A percentile compares a stretch with the other conserved stretches of the same genome.
Evolutionary conservation across 805 yeast species (phyloP).

Genomic region (Cephaloascus fragrans): DNA sequence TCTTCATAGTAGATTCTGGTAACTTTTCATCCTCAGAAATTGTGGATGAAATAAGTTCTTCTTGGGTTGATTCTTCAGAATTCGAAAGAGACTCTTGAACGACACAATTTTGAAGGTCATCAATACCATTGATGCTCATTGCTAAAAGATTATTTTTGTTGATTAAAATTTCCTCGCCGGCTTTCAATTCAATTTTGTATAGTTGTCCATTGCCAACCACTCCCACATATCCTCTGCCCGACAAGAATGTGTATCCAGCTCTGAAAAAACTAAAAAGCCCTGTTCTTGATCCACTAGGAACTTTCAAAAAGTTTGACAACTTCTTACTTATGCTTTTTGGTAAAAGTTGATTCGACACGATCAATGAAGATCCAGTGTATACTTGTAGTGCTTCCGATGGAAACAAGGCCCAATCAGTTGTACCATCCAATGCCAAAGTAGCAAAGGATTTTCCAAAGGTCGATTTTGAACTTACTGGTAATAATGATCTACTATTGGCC

Average conservation of each 20-base stretch:
- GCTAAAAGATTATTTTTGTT: constrained; percentile 38
- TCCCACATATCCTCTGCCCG: constrained; percentile 51
- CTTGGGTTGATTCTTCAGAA: background rate
- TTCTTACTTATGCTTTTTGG: constrained; percentile 28
- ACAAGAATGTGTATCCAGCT: constrained; percentile 35
- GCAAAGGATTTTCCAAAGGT: constrained; percentile 29
- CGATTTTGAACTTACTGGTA: constrained; percentile 3
- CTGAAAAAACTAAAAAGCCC: constrained; percentile 27
- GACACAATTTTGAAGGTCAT: constrained; percentile 32
- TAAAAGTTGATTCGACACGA: constrained; percentile 21
- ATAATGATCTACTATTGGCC: constrained; percentile 14
- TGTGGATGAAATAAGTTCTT: background rate
- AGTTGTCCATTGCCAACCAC: constrained; percentile 46
- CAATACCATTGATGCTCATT: constrained; percentile 36
- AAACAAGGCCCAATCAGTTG: constrained; percentile 53
- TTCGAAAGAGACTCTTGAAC: constrained; percentile 13
- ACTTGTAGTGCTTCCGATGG: constrained; percentile 37
- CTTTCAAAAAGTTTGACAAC: constrained; percentile 14
- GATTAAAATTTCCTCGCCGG: constrained; percentile 38
- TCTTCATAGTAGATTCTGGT: background rate
- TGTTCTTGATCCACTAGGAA: constrained; percentile 18
- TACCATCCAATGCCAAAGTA: constrained; percentile 42
- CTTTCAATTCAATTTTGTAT: constrained; percentile 33
- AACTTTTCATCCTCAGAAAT: background rate
- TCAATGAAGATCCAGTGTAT: constrained; percentile 43